phyloP scores from a whole-genome alignment of 2,329 filamentous ascomycete genomes.

The Nemania sp. region DNA sequence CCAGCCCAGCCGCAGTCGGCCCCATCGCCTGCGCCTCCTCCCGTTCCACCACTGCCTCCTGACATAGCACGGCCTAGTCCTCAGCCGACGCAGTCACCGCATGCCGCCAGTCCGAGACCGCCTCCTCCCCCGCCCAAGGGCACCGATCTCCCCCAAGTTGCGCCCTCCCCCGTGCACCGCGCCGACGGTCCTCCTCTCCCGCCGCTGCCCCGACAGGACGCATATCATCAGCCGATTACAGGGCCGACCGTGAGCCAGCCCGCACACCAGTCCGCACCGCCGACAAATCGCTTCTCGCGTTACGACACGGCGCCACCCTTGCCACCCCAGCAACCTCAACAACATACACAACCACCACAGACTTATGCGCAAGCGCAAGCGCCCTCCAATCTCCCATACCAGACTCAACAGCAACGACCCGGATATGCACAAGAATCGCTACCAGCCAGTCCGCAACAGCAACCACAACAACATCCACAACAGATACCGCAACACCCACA shows the following conservation, averaged over 20 bases:
- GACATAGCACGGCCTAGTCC: slow-evolving; percentile 56
- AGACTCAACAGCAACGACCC: slow-evolving; percentile 32
- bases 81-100: slow-evolving; percentile 41
- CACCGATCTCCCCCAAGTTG: slow-evolving; percentile 34
- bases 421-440: slow-evolving; percentile 29
- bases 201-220: slow-evolving; percentile 40
- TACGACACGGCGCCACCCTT: slow-evolving; percentile 41
- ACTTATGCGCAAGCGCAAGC: slow-evolving; percentile 33
- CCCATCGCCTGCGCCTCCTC: slow-evolving; percentile 58
- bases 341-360: slow-evolving; percentile 35
- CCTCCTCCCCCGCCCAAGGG: slow-evolving; percentile 61
- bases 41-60: slow-evolving; percentile 72
- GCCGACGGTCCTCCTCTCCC: slow-evolving; percentile 39
- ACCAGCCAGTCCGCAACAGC: slow-evolving; percentile 29
- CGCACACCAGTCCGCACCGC: slow-evolving; percentile 24
- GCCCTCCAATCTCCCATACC: slow-evolving; percentile 35
- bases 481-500: slow-evolving; percentile 16
- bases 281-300: slow-evolving; percentile 37
- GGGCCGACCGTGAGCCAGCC: slow-evolving; percentile 29
- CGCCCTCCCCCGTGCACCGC: slow-evolving; percentile 41
- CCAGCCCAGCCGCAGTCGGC: slow-evolving; percentile 42
- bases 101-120: slow-evolving; percentile 41
- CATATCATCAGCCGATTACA: slow-evolving; percentile 32
- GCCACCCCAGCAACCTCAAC: slow-evolving; percentile 36
- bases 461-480: background rate